Conservation (phyloP, 495 filamentous ascomycete genomes). For the Penicillium soppii region DNA sequence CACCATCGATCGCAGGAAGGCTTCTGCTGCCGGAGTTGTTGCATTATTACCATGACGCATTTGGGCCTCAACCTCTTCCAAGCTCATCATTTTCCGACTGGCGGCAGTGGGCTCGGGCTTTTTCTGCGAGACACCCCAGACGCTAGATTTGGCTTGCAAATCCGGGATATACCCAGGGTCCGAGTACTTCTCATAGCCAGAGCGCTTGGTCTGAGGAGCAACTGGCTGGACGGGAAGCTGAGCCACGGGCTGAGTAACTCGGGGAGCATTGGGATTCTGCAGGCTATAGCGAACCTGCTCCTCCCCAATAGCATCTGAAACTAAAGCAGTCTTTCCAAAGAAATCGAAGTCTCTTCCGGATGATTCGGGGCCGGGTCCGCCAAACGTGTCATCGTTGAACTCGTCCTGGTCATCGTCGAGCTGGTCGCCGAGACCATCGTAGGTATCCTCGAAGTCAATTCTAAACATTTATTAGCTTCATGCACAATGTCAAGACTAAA, state of each 20-base stretch:
- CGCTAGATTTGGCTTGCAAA: slow-evolving; percentile 85
- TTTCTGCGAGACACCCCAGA: slow-evolving; percentile 82
- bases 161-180: slow-evolving; percentile 75
- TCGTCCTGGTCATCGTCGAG: slow-evolving; percentile 91
- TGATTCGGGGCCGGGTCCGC: slow-evolving; percentile 44
- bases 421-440: slow-evolving; percentile 90
- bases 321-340: slow-evolving; percentile 84
- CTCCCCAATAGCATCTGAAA: slow-evolving; percentile 80
- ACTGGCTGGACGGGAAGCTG: slow-evolving; percentile 12
- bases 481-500: background rate
- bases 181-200: slow-evolving; percentile 87
- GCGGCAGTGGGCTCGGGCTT: slow-evolving; percentile 33
- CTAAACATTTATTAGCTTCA: slow-evolving; percentile 29
- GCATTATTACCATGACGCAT: slow-evolving; percentile 66
- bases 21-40: slow-evolving; percentile 35
- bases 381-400: slow-evolving; percentile 99
- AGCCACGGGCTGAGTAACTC: slow-evolving; percentile 30
- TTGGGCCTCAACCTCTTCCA: slow-evolving; percentile 96
- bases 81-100: slow-evolving; percentile 76
- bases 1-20: slow-evolving; percentile 29
- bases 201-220: slow-evolving; percentile 49
- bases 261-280: slow-evolving; percentile 54
- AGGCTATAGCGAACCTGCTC: slow-evolving; percentile 81
- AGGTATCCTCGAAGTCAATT: slow-evolving; percentile 96
- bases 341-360: slow-evolving; percentile 95